phyloP scores from a whole-genome alignment of 2,329 filamentous ascomycete genomes.

The Aspergillus texensis region DNA sequence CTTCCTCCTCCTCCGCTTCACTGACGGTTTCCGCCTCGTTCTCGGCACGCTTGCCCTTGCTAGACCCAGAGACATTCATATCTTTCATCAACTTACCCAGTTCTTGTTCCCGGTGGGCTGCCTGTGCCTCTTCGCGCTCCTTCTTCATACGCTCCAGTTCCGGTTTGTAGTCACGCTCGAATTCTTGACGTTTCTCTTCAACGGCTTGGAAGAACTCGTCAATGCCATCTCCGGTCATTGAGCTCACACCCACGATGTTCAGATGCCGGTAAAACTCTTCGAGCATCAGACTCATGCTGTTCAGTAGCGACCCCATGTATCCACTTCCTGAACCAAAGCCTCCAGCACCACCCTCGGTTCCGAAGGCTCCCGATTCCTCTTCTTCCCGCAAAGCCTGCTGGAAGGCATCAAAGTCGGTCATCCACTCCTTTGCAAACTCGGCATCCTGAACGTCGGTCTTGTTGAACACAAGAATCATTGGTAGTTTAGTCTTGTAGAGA shows the following conservation, averaged over 20 bases:
- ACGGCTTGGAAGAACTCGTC: constrained; percentile 94
- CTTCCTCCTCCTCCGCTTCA: constrained; percentile 56
- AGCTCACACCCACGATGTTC: constrained; percentile 88
- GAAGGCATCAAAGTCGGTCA: constrained; percentile 98
- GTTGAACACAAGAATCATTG: constrained; percentile 99
- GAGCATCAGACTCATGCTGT: constrained; percentile 96
- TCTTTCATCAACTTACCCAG: constrained; percentile 93
- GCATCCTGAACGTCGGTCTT: constrained; percentile 96
- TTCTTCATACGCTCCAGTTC: constrained; percentile 79
- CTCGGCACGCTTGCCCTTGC: constrained; percentile 25
- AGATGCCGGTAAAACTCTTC: constrained; percentile 97
- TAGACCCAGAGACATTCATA: constrained; percentile 66
- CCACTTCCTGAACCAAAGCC: constrained; percentile 74
- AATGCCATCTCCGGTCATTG: constrained; percentile 87
- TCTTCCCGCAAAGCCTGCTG: constrained; percentile 81
- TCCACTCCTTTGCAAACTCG: constrained; percentile 94
- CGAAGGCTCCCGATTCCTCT: constrained; percentile 75
- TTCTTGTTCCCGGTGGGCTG: constrained; percentile 73
- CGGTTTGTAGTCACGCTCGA: constrained; percentile 85
- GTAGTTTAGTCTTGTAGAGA: constrained; percentile 96
- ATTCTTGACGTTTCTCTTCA: constrained; percentile 82
- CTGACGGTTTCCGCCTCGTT: constrained; percentile 48
- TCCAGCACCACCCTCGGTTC: constrained; percentile 65
- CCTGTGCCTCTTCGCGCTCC: constrained; percentile 76
- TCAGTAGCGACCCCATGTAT: constrained; percentile 94